Evolutionary conservation across 2,329 filamentous ascomycete species (phyloP).

Genomic region (Furcasterigmium sp.): DNA sequence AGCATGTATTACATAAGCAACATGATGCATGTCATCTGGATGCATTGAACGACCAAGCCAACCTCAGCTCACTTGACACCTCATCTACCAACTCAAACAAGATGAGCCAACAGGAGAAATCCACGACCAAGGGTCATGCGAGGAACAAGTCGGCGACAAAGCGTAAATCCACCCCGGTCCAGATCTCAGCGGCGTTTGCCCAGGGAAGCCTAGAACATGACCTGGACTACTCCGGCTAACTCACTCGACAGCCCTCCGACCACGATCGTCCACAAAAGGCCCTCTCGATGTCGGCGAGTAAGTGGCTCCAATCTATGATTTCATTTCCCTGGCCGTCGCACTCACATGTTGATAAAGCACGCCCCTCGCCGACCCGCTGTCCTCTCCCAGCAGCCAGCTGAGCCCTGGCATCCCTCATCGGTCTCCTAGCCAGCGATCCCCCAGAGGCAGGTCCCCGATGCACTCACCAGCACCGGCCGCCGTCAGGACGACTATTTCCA

Average conservation of each 20-base stretch:
- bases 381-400: slow-evolving; percentile 7
- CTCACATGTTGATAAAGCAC: slow-evolving; percentile 7
- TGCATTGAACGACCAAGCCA: no score
- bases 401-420: slow-evolving; percentile 15
- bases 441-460: slow-evolving; percentile 14
- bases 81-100: no score
- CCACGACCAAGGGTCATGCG: slow-evolving; percentile 20
- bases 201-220: no score
- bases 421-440: slow-evolving; percentile 10
- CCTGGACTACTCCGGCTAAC: neutral
- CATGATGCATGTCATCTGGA: no score
- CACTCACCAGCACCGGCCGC: slow-evolving; percentile 27
- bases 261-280: slow-evolving; percentile 68
- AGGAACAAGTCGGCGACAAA: slow-evolving; percentile 32
- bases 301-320: slow-evolving; percentile 21
- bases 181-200: no score
- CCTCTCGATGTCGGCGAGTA: slow-evolving; percentile 75
- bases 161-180: no score
- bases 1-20: no score
- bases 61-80: no score
- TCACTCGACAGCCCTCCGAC: slow-evolving; percentile 50
- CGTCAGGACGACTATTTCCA: slow-evolving; percentile 34
- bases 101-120: no score
- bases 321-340: slow-evolving; percentile 14
- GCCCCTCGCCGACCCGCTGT: slow-evolving; percentile 12